A percentile compares a stretch with the other conserved stretches of the same genome.
phyloP scores from a whole-genome alignment of 2,329 filamentous ascomycete genomes.

The Verruconis gallopava region DNA sequence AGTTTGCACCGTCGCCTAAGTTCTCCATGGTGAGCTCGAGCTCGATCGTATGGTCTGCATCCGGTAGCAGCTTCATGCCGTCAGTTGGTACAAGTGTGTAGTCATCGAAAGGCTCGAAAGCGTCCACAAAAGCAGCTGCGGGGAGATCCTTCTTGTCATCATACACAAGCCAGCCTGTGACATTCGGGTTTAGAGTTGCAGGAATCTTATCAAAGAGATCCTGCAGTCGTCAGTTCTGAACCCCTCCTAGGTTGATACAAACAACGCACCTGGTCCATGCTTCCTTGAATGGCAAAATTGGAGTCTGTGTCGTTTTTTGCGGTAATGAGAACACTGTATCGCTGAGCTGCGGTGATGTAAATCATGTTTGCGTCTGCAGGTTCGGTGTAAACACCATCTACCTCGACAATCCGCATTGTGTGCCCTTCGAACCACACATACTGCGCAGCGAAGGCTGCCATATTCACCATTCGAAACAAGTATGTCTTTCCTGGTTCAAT shows the following conservation, averaged over 20 bases:
- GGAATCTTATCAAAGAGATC: slow-evolving; percentile 55
- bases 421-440: slow-evolving; percentile 60
- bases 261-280: slow-evolving; percentile 31
- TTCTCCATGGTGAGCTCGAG: slow-evolving; percentile 51
- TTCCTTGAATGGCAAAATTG: slow-evolving; percentile 47
- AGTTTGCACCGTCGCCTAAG: slow-evolving; percentile 52
- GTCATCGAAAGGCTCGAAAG: slow-evolving; percentile 61
- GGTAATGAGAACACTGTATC: slow-evolving; percentile 54
- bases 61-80: slow-evolving; percentile 43
- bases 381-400: slow-evolving; percentile 55
- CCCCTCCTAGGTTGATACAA: not conserved
- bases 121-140: slow-evolving; percentile 42
- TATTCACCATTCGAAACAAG: slow-evolving; percentile 55
- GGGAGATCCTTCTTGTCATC: slow-evolving; percentile 34
- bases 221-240: no score
- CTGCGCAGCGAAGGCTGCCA: slow-evolving; percentile 58
- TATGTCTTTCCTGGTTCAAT: slow-evolving; percentile 45
- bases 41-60: slow-evolving; percentile 50
- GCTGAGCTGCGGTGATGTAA: slow-evolving; percentile 56
- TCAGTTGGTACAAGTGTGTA: slow-evolving; percentile 58
- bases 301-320: slow-evolving; percentile 41
- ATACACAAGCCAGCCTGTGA: slow-evolving; percentile 44
- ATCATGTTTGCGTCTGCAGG: slow-evolving; percentile 46
- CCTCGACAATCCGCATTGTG: slow-evolving; percentile 50
- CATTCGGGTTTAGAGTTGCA: slow-evolving; percentile 50